Evolutionary conservation across 2,329 filamentous ascomycete genomes (phyloP).

Genomic region (Monilinia laxa): DNA sequence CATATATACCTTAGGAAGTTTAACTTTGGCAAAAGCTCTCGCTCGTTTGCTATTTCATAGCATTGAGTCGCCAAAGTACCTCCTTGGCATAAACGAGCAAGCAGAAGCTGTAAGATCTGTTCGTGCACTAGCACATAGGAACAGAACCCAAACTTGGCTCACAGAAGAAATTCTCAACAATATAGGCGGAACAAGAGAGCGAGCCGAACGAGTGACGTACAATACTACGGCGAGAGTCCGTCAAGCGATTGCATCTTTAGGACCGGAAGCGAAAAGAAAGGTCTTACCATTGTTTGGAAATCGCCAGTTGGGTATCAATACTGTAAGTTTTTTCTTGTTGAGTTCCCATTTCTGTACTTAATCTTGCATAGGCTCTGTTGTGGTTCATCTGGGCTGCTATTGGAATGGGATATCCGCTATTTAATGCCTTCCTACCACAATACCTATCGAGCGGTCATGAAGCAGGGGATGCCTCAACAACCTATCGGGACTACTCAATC

Average conservation of each 20-base stretch:
- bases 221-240: constrained; percentile 30
- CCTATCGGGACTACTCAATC: constrained; percentile 81
- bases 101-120: constrained; percentile 77
- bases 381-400: constrained; percentile 84
- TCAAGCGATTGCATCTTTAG: constrained; percentile 59
- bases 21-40: constrained; percentile 76
- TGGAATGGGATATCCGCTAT: constrained; percentile 83
- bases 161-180: constrained; percentile 66
- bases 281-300: constrained; percentile 64
- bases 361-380: constrained; percentile 45
- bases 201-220: constrained; percentile 22
- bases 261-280: constrained; percentile 54
- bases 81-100: constrained; percentile 74
- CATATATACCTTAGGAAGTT: constrained; percentile 66
- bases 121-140: constrained; percentile 73
- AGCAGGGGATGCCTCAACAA: constrained; percentile 46
- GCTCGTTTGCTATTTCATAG: constrained; percentile 77
- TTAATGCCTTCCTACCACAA: constrained; percentile 87
- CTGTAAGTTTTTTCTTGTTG: constrained; percentile 33
- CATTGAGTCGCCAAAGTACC: constrained; percentile 82
- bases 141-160: constrained; percentile 70
- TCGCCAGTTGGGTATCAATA: constrained; percentile 53
- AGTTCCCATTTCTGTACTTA: background rate
- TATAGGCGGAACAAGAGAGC: constrained; percentile 47
- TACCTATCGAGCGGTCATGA: constrained; percentile 65